Base-by-base conservation (phyloP, 2,329 filamentous ascomycete species). In the Phaeophleospora eucalypticola region DNA sequence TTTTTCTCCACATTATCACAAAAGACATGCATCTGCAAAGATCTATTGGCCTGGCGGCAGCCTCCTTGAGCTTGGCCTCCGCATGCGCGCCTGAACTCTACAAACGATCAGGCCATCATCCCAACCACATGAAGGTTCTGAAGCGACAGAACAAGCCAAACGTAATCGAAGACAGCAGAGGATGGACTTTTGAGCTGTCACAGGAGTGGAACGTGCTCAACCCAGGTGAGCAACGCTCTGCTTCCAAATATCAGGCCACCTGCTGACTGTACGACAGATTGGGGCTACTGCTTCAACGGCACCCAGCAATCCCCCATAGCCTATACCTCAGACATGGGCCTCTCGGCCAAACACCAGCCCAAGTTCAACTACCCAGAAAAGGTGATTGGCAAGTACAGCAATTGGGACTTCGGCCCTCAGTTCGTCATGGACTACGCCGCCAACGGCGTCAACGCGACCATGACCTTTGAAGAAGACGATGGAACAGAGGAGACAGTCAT, bases 351-450 rank as follows among this genome's bases (percentile, higher is more conserved):
- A 12, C 36, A 39, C n/a, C 43, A 37, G 9, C 50, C 47, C 3
- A 42, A 12, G 2, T 50, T 53, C 48, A 41, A 50, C 46, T 76
- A 73, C 60, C 54, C 62, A 2, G 53, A 56, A 44, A 50, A 61
- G 12, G 56, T 67, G 3, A 41, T 54, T 2, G 74, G 74, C 1
- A 65, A 65, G 39, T 67, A 74, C 47, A 69, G 65, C 64, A 77
- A 78, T 54, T 76, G 73, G 71, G 70, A 71, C 16, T 75, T 75
- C 46, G 74, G 75, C 3, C 69, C 72, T 0, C 68, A 71, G 1
- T 75, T 73, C 51, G 70, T 65, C 8, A 17, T 19, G 12, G 36
- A 37, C 27, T 39, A 39, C 37, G 37, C 12, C 19, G 37, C 10
- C 7, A 17, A 32, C 12, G 20, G 27, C 40, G 40, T 19, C n/a